Evolutionary conservation across 331 rosid genomes (phyloP).

Genomic region (Pyracantha coccinea): DNA sequence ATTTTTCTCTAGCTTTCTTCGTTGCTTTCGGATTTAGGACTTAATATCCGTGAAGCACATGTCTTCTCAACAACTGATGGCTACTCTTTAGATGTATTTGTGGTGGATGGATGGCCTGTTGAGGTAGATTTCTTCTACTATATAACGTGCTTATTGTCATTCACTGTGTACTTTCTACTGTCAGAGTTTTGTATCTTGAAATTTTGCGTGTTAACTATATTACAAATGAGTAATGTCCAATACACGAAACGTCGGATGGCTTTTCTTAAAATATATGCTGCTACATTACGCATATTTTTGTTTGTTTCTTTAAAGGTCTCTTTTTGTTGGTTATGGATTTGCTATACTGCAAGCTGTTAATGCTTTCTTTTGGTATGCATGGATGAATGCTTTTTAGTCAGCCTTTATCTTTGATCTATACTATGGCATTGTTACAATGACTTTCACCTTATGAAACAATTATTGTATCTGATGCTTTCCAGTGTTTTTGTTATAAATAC

Average conservation of each 20-base stretch:
- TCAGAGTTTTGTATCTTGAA: slow-evolving; percentile 8
- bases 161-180: slow-evolving; percentile 6
- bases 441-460: background rate
- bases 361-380: background rate
- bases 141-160: slow-evolving; percentile 4
- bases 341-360: background rate
- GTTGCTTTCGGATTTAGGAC: slow-evolving; percentile 93
- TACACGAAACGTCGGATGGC: background rate
- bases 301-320: background rate
- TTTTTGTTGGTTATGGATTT: background rate
- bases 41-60: slow-evolving; percentile 96
- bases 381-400: background rate
- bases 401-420: background rate
- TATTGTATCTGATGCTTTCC: background rate
- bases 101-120: slow-evolving; percentile 94
- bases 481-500: background rate
- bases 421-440: background rate
- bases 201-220: background rate
- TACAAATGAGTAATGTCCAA: background rate
- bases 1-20: slow-evolving; percentile 74
- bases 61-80: slow-evolving; percentile 93
- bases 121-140: slow-evolving; percentile 46
- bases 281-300: background rate
- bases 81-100: slow-evolving; percentile 93
- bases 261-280: background rate